Conservation (phyloP, 1,284 basidiomycete genomes). For the Moesziomyces aphidis region DNA sequence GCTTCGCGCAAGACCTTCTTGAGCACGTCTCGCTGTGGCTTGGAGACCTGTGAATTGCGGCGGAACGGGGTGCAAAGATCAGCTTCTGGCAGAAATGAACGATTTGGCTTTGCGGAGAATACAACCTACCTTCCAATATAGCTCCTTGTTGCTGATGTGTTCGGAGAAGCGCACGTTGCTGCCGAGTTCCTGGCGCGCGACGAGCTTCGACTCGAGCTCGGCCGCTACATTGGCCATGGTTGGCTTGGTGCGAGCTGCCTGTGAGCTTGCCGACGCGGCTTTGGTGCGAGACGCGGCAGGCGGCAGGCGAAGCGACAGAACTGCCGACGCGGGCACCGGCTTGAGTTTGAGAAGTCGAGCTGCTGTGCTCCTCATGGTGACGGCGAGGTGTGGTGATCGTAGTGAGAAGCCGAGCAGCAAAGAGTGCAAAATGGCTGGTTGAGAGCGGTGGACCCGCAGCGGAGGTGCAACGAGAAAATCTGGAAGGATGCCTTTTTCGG, state of each 20-base stretch:
- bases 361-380: slow-evolving; percentile 26
- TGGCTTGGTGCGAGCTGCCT: neutral
- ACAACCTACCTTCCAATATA: slow-evolving; percentile 55
- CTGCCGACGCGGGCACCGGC: slow-evolving; percentile 32
- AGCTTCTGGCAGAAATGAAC: neutral
- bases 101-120: no score
- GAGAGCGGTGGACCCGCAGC: neutral
- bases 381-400: neutral
- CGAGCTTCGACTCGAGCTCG: slow-evolving; percentile 29
- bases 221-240: slow-evolving; percentile 21
- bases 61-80: neutral
- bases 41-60: slow-evolving; percentile 31
- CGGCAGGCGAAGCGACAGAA: slow-evolving; percentile 28
- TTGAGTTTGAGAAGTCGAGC: slow-evolving; percentile 34
- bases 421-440: neutral
- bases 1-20: slow-evolving; percentile 43
- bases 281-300: slow-evolving; percentile 12
- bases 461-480: neutral
- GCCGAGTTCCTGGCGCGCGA: slow-evolving; percentile 22
- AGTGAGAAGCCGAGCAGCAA: neutral
- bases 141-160: slow-evolving; percentile 41
- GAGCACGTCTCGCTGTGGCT: slow-evolving; percentile 41
- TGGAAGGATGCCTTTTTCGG: slow-evolving; percentile 9
- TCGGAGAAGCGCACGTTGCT: slow-evolving; percentile 46
- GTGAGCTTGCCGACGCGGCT: slow-evolving; percentile 1